Base-by-base conservation (phyloP, 78 protist species). In the Pigoraptor vietnamica region DNA sequence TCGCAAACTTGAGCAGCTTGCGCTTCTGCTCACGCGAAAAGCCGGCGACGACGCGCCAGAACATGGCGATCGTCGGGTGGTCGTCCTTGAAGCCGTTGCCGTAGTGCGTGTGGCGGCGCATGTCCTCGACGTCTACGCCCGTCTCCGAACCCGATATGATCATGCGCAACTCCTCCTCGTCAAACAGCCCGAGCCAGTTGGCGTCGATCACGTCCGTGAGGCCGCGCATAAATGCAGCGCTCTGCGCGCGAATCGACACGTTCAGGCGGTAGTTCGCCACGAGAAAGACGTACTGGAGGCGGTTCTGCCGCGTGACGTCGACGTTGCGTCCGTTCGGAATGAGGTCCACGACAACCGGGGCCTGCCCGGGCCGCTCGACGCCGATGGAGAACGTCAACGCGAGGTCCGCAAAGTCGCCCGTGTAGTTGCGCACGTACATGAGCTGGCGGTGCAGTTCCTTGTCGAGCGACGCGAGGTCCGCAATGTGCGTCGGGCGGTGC, bases 191-290 rank as follows among this genome's bases (percentile, higher is more conserved):
- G 55, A 95, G 89, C 95, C 93, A 92, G 55, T 21, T 23, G 32
- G 86, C 48, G 24, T 32, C 24, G 10, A 96, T 37, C 39, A 94
- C 56, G 34, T 55, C 40, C n/a, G 82, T 1, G 19, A 96, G 37
- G 23, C 97, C 97, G 19, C 40, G 33, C 87, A 87, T 33, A 35
- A 94, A 93, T 1, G 96, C 97, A 23, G 0, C 29, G 1, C n/a
- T 38, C 90, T 81, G 90, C 35, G 19, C 19, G 1, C 23, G 37
- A 21, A 92, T 86, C 84, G 90, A 91, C 56, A 6, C 0, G 89
- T 94, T 96, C 48, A 96, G 89, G 40, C 93, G 90, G 93, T 92
- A 94, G 91, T 94, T 55, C 24, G 95, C 91, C 90, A 94, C 24
- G n/a, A 90, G 38, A 86, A 91, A 36, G 14, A 93, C 83, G 89